Evolutionary conservation across 2,329 filamentous ascomycete species (phyloP).

Genomic region (Fusarium robinianum): DNA sequence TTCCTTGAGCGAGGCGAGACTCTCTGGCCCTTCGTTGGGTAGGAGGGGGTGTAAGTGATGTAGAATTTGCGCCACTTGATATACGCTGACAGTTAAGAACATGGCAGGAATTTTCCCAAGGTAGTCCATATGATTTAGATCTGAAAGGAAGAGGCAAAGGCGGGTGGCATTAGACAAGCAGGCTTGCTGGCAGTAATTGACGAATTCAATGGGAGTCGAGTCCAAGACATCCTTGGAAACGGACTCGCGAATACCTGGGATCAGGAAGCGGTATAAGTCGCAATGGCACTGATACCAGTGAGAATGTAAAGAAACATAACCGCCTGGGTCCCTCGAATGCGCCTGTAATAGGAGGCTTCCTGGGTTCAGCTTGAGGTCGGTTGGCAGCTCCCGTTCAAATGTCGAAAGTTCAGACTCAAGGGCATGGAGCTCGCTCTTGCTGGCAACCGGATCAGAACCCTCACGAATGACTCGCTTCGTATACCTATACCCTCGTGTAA

Average conservation of each 20-base stretch:
- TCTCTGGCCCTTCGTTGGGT: too few species aligned
- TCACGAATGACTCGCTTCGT: slow-evolving; percentile 24
- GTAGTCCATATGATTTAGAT: too few species aligned
- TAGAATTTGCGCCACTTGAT: too few species aligned
- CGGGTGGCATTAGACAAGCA: too few species aligned
- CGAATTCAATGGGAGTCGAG: slow-evolving; percentile 19
- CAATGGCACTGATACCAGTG: slow-evolving; percentile 27
- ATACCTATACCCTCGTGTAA: slow-evolving; percentile 7
- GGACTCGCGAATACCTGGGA: slow-evolving; percentile 32
- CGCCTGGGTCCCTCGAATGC: slow-evolving; percentile 28
- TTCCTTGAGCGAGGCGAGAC: too few species aligned
- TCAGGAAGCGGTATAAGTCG: slow-evolving; percentile 34
- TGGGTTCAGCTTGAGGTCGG: slow-evolving; percentile 23
- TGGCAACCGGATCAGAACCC: slow-evolving; percentile 22
- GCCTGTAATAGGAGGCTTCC: slow-evolving; percentile 32
- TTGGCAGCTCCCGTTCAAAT: slow-evolving; percentile 24
- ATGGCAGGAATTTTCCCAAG: too few species aligned
- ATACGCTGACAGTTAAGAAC: too few species aligned
- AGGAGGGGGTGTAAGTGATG: too few species aligned
- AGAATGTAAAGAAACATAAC: slow-evolving; percentile 29
- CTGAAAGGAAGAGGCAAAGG: too few species aligned
- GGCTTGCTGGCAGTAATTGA: slow-evolving; percentile 24
- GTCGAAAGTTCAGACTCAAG: slow-evolving; percentile 26
- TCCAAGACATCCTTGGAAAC: slow-evolving; percentile 20
- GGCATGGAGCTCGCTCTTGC: slow-evolving; percentile 8